Base-by-base conservation (phyloP, 2,329 filamentous ascomycete species). In the Arthrobotrys sphaeroides region DNA sequence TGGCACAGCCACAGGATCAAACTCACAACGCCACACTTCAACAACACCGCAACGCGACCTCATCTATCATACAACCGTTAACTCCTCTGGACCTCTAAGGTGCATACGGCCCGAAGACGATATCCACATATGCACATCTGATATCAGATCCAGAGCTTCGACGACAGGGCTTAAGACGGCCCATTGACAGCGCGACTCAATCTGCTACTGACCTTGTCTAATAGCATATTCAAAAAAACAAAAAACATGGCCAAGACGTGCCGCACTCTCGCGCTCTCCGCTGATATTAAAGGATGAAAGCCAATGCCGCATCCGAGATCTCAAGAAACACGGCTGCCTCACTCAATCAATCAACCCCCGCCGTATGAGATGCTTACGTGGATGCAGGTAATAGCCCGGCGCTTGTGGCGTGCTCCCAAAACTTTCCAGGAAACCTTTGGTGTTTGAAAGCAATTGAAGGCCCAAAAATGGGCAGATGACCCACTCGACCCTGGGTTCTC, bases 371-470 rank as follows among this genome's bases (percentile, higher is more conserved):
- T 40, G 51, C 51, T 55, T 55, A 55, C 57, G 57, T 47, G 57
- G 43, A 47, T 45, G 16, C 47, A 57, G 20, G 42, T n/a, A 68
- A 51, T 53, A 60, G 26, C 62, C 55, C 43, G 70, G 70, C 70
- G 70, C 70, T 74, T 74, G 70, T 74, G 70, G 70, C 70, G 62
- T 64, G 47, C 43, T 22, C 55, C 45, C 57, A 36, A 68, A 68
- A 74, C 70, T 66, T 31, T 36, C 45, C 55, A 51, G 51, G 61
- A 74, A 74, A 70, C 66, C 66, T 45, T 61, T 62, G 66, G 60
- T 61, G 66, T 70, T 70, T 70, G 66, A 47, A 70, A 59, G 36
- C 28, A 45, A 68, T 60, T 33, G 40, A 42, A 42, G 31, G 36
- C 62, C 26, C n/a, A 51, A 38, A 20, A 33, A 22, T 59, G 45